These are phyloP conservation scores for Westerdykella sp. DNA, from an alignment of 2,329 filamentous ascomycete species.

Conservation along the genomic window DNA sequence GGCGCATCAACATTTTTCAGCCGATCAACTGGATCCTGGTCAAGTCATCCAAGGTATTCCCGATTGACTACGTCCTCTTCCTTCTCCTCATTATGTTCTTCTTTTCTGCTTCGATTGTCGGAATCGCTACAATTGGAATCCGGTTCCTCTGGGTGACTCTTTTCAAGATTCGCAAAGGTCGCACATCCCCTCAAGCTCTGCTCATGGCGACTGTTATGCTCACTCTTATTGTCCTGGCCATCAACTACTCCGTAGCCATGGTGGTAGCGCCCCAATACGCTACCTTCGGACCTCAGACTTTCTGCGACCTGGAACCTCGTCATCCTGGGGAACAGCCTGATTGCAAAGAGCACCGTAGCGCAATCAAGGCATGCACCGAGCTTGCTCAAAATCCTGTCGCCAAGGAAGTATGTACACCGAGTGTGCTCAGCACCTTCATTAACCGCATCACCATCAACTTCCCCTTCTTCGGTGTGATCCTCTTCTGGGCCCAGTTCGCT, in stretches of 20 bases:
- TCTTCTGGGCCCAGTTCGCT: slow-evolving; percentile 93
- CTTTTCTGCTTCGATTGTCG: slow-evolving; percentile 81
- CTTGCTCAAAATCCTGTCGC: slow-evolving; percentile 63
- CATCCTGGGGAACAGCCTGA: slow-evolving; percentile 63
- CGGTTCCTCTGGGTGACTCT: slow-evolving; percentile 93
- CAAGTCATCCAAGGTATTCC: slow-evolving; percentile 74
- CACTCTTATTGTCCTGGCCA: slow-evolving; percentile 78
- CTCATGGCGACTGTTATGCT: slow-evolving; percentile 87
- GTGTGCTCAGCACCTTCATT: slow-evolving; percentile 83
- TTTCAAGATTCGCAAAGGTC: slow-evolving; percentile 82
- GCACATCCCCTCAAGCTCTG: slow-evolving; percentile 86
- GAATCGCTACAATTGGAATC: slow-evolving; percentile 81
- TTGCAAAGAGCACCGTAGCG: slow-evolving; percentile 63
- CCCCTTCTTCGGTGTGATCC: slow-evolving; percentile 86
- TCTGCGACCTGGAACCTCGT: slow-evolving; percentile 67
- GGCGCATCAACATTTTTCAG: slow-evolving; percentile 85
- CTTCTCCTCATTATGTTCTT: slow-evolving; percentile 77
- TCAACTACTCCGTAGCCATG: slow-evolving; percentile 91
- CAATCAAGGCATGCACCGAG: slow-evolving; percentile 79
- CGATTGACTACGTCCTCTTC: slow-evolving; percentile 87
- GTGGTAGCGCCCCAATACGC: slow-evolving; percentile 93
- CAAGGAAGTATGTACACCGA: slow-evolving; percentile 79
- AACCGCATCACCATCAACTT: slow-evolving; percentile 91
- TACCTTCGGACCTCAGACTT: slow-evolving; percentile 89
- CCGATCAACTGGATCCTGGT: slow-evolving; percentile 88